Evolutionary conservation across 352 stramenopile species (phyloP).

Genomic region (Phytopythium kandeliae): DNA sequence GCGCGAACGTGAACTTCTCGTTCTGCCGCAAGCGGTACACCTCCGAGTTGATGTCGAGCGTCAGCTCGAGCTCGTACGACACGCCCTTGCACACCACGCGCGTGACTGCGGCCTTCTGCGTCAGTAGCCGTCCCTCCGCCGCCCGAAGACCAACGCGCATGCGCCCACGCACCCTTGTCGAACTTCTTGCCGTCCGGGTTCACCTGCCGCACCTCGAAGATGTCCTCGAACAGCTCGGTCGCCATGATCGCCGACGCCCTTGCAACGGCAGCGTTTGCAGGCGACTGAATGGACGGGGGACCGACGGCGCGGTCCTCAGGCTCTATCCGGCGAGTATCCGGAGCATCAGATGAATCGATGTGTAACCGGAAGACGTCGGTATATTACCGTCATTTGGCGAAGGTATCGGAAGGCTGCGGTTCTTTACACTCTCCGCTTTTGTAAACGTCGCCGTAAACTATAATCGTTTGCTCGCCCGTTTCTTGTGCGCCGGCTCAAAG

Average conservation of each 20-base stretch:
- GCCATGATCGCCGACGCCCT: slow-evolving; percentile 37
- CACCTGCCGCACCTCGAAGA: slow-evolving; percentile 96
- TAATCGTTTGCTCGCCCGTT: no score
- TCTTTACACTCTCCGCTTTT: no score
- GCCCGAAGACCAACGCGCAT: not conserved
- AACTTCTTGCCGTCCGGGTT: slow-evolving; percentile 99
- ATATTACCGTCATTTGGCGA: no score
- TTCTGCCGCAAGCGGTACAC: slow-evolving; percentile 95
- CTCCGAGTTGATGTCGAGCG: slow-evolving; percentile 97
- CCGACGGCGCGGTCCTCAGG: no score
- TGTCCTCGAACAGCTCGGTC: slow-evolving; percentile 97
- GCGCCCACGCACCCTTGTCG: slow-evolving; percentile 72
- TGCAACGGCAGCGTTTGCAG: no score
- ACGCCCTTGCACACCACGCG: slow-evolving; percentile 95
- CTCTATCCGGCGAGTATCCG: no score
- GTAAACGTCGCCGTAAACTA: no score
- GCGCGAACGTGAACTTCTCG: slow-evolving; percentile 95
- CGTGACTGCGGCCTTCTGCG: slow-evolving; percentile 65
- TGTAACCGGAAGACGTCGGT: no score
- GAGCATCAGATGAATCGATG: no score
- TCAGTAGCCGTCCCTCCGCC: slow-evolving; percentile 6
- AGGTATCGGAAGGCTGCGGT: no score
- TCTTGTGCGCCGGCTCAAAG: no score
- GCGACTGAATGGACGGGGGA: slow-evolving; percentile 4
- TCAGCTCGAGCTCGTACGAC: slow-evolving; percentile 97